phyloP scores from a whole-genome alignment of 75 land plant genomes.

The Picea glauca region DNA sequence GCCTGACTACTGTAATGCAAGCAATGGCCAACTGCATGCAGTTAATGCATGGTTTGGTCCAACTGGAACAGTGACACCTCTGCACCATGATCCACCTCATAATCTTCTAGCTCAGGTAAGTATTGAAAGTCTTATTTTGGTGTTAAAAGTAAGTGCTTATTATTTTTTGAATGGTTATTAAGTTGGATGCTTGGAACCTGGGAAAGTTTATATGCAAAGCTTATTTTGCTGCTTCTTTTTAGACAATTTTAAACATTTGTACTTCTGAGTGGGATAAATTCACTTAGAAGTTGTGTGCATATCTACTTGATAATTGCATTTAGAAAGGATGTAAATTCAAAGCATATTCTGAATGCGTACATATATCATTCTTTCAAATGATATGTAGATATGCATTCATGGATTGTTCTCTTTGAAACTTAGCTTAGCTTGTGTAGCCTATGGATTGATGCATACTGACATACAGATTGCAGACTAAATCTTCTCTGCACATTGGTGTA shows the following conservation, averaged over 20 bases:
- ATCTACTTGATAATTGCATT: background rate
- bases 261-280: background rate
- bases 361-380: background rate
- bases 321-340: background rate
- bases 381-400: background rate
- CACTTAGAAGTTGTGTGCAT: no score
- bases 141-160: background rate
- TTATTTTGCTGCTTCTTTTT: background rate
- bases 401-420: background rate
- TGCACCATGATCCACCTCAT: conserved; percentile 98
- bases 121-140: background rate
- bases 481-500: background rate
- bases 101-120: conserved; percentile 91
- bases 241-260: background rate
- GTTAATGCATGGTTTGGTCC: conserved; percentile 99
- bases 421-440: background rate
- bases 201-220: background rate
- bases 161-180: background rate
- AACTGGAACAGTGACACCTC: conserved; percentile 90
- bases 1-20: conserved; percentile 61
- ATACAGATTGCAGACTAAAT: background rate
- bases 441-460: background rate
- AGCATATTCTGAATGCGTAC: background rate
- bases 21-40: conserved; percentile 79
- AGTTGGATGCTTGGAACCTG: background rate